Percentiles rank a stretch among this genome's conserved stretches.
phyloP scores from a whole-genome alignment of 176 grass and related monocot genomes.

The Eleusine indica region DNA sequence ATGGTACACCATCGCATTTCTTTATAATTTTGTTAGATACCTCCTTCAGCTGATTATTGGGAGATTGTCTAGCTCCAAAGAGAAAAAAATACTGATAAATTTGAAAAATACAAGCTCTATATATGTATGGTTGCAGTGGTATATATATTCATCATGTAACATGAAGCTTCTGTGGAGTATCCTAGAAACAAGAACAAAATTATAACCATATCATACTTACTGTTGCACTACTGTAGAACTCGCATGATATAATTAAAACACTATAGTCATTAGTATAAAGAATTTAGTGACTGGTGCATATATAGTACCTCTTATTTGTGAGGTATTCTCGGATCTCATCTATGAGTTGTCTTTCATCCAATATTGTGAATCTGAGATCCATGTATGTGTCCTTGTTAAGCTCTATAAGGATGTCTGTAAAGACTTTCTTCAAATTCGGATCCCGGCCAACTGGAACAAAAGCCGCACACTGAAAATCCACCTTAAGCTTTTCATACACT shows the following conservation, averaged over 20 bases:
- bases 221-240: background rate
- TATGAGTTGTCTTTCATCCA: background rate
- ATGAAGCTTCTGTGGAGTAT: too few species aligned
- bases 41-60: too few species aligned
- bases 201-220: too few species aligned
- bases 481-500: background rate
- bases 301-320: background rate
- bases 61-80: too few species aligned
- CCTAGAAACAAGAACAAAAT: too few species aligned
- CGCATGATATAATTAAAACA: too few species aligned
- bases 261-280: background rate
- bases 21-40: too few species aligned
- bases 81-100: too few species aligned
- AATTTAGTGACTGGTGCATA: background rate
- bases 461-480: background rate
- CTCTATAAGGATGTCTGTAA: background rate
- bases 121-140: too few species aligned
- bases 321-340: background rate
- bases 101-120: too few species aligned
- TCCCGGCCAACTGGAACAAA: background rate
- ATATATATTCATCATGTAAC: too few species aligned
- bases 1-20: too few species aligned
- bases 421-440: background rate
- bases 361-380: accelerated
- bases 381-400: background rate